phyloP scores from a whole-genome alignment of 306 rosid species.

The Vigna angularis region DNA sequence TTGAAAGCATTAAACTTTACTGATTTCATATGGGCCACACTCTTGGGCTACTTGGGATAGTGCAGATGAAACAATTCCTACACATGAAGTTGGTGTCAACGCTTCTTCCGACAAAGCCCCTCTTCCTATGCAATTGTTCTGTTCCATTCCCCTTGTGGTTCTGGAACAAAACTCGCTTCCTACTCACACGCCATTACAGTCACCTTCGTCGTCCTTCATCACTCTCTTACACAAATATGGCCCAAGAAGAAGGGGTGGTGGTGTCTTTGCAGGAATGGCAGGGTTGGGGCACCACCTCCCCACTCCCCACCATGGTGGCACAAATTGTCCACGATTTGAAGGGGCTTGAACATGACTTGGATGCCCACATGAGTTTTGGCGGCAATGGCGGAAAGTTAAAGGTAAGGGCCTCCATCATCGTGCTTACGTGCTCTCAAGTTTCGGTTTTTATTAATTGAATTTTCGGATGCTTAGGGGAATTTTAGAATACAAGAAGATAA shows the following conservation, averaged over 20 bases:
- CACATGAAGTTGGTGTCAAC: not conserved
- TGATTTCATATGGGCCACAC: not conserved
- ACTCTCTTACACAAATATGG: constrained; percentile 27
- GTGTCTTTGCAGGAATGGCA: constrained; percentile 89
- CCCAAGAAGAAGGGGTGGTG: constrained; percentile 28
- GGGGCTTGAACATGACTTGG: constrained; percentile 61
- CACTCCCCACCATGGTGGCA: constrained; percentile 65
- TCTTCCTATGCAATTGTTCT: not conserved
- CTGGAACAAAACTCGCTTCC: constrained; percentile 39
- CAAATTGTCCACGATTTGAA: constrained; percentile 72
- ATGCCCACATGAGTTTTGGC: constrained; percentile 77
- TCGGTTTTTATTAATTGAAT: not conserved
- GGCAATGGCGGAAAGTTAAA: constrained; percentile 82
- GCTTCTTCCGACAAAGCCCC: constrained; percentile 41
- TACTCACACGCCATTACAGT: constrained; percentile 31
- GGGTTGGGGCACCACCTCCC: constrained; percentile 85
- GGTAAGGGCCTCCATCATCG: constrained; percentile 36
- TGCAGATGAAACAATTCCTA: not conserved
- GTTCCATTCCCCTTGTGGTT: not conserved
- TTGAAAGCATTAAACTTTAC: no score
- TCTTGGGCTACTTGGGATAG: constrained; percentile 1
- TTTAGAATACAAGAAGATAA: constrained; percentile 71
- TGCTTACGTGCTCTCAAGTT: not conserved
- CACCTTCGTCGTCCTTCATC: not conserved
- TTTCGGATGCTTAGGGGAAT: constrained; percentile 59